Evolutionary conservation across 2,329 filamentous ascomycete species (phyloP).

Genomic region (Lecanicillium sp.): DNA sequence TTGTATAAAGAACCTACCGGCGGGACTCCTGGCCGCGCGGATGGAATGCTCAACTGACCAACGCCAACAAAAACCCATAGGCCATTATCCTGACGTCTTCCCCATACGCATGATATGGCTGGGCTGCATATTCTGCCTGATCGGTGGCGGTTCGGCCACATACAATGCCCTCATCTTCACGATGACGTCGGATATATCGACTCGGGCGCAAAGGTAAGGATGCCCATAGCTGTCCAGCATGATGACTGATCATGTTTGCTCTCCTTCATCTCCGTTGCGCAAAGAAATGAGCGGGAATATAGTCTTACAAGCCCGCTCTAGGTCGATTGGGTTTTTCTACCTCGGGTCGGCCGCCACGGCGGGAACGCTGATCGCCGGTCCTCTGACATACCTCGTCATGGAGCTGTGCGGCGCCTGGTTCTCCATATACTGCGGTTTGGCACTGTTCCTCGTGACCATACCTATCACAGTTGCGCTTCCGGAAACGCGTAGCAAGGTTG

Average conservation of each 20-base stretch:
- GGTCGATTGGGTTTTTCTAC: slow-evolving; percentile 18
- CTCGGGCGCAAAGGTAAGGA: slow-evolving; percentile 7
- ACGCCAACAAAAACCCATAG: too few relatives aligned
- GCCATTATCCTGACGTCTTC: slow-evolving; percentile 15
- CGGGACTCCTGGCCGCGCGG: too few relatives aligned
- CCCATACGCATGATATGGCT: slow-evolving; percentile 16
- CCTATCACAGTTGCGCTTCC: slow-evolving; percentile 14
- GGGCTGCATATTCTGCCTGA: slow-evolving; percentile 15
- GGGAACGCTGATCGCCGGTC: slow-evolving; percentile 17
- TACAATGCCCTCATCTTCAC: slow-evolving; percentile 17
- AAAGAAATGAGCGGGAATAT: too few relatives aligned
- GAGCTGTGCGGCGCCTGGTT: slow-evolving; percentile 14
- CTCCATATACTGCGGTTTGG: slow-evolving; percentile 10
- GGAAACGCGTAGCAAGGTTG: slow-evolving; percentile 7
- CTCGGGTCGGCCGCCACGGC: slow-evolving; percentile 15
- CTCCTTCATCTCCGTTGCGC: background rate
- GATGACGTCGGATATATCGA: slow-evolving; percentile 13
- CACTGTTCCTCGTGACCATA: slow-evolving; percentile 9
- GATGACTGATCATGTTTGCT: background rate
- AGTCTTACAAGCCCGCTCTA: background rate
- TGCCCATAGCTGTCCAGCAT: background rate
- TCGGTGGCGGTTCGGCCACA: slow-evolving; percentile 18
- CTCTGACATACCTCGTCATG: slow-evolving; percentile 17
- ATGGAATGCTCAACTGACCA: too few relatives aligned
- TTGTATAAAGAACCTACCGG: slow-evolving; percentile 15